Conservation (phyloP, 2,329 filamentous ascomycete species). For the Colletotrichum sp. region DNA sequence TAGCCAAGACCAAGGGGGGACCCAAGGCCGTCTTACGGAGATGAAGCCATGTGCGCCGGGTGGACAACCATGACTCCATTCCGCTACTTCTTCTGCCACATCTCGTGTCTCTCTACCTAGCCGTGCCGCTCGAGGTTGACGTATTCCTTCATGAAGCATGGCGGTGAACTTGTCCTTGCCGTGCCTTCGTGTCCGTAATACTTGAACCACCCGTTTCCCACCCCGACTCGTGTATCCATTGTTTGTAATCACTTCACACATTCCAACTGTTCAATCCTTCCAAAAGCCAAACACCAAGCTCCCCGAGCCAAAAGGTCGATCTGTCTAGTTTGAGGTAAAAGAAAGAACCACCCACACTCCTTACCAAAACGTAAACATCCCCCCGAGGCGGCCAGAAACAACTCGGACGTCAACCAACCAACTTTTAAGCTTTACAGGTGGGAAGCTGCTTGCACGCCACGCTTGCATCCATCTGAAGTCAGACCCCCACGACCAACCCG, state of each 20-base stretch:
- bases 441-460: background rate
- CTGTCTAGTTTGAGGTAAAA: background rate
- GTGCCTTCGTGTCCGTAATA: constrained; percentile 10
- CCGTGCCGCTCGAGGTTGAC: constrained; percentile 20
- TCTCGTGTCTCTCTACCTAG: constrained; percentile 8
- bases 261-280: background rate
- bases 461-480: background rate
- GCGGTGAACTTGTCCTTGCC: constrained; percentile 21
- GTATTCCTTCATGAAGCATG: constrained; percentile 5
- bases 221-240: background rate
- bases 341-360: background rate
- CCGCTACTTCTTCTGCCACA: background rate
- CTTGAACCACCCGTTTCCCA: constrained; percentile 18
- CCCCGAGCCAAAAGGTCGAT: background rate
- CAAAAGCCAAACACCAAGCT: background rate
- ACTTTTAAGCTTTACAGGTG: background rate
- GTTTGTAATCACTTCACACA: constrained; percentile 9
- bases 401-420: background rate
- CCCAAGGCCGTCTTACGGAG: constrained; percentile 16
- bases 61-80: constrained; percentile 15
- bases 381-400: background rate
- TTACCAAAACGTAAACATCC: background rate
- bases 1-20: background rate
- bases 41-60: constrained; percentile 17
- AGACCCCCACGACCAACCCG: background rate